These are phyloP conservation scores for Setaria viridis DNA, from an alignment of 202 grass and related monocot genomes.

Conservation along the genomic window DNA sequence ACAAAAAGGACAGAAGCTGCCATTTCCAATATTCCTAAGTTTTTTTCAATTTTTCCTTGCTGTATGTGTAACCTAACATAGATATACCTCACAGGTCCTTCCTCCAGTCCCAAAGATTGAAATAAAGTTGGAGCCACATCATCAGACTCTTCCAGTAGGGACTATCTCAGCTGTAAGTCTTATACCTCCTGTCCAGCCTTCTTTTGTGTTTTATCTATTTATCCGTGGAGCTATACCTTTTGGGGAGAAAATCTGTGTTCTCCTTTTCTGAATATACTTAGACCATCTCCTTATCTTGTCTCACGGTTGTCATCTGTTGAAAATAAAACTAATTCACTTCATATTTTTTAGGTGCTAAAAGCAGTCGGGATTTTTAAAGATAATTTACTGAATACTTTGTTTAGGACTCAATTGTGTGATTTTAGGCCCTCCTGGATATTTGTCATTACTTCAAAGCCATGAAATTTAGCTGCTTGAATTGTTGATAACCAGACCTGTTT, in stretches of 20 bases:
- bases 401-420: neutral
- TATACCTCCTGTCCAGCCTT: neutral
- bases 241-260: neutral
- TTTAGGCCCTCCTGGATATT: neutral
- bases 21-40: neutral
- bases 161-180: conserved; percentile 76
- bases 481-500: neutral
- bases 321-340: neutral
- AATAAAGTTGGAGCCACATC: conserved; percentile 71
- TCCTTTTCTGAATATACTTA: neutral
- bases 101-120: conserved; percentile 83
- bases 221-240: neutral
- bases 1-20: neutral
- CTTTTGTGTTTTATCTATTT: neutral
- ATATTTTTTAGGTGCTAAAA: conserved; percentile 14
- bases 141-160: conserved; percentile 80
- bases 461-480: neutral
- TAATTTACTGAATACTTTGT: neutral
- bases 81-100: conserved; percentile 61
- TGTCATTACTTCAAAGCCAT: neutral
- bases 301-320: conserved; percentile 30
- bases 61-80: conserved; percentile 34
- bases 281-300: neutral
- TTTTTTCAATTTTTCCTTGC: neutral
- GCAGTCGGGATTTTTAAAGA: neutral